A percentile compares a stretch with the other conserved stretches of the same genome.
These are phyloP conservation scores for Pythium vanterpoolii DNA, from an alignment of 352 stramenopile genomes.

Conservation along the genomic window DNA sequence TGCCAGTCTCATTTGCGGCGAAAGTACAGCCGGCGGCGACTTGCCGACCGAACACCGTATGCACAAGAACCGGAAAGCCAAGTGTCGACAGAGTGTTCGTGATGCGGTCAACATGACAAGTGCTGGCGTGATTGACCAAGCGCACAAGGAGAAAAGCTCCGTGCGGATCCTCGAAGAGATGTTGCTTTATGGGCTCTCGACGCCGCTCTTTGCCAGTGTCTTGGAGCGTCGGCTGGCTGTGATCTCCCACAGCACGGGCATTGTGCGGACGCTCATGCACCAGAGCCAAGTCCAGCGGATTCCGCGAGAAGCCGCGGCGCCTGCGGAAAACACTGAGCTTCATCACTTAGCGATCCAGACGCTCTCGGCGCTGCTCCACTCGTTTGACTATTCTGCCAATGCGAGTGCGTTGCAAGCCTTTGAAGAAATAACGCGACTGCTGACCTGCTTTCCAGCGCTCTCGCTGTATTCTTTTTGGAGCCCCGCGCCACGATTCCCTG, in stretches of 20 bases:
- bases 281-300: conserved; percentile 41
- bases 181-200: conserved; percentile 70
- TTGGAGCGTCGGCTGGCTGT: conserved; percentile 76
- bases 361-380: conserved; percentile 58
- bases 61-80: conserved; percentile 81
- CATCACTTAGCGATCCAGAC: conserved; percentile 85
- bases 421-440: conserved; percentile 69
- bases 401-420: conserved; percentile 50
- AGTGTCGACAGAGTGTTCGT: conserved; percentile 76
- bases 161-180: conserved; percentile 80
- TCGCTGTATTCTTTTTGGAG: conserved; percentile 87
- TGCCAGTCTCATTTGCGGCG: conserved; percentile 71
- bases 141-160: conserved; percentile 69
- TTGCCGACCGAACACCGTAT: conserved; percentile 83
- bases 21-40: conserved; percentile 59
- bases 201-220: conserved; percentile 72
- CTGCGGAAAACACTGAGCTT: conserved; percentile 52
- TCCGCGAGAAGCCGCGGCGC: conserved; percentile 31
- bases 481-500: conserved; percentile 55
- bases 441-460: conserved; percentile 69
- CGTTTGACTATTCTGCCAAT: conserved; percentile 63
- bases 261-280: conserved; percentile 56
- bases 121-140: conserved; percentile 68
- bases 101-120: conserved; percentile 85
- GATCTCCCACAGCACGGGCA: conserved; percentile 74